These are phyloP conservation scores for Closterium sp. DNA, from an alignment of 139 green algal genomes.

Conservation along the genomic window DNA sequence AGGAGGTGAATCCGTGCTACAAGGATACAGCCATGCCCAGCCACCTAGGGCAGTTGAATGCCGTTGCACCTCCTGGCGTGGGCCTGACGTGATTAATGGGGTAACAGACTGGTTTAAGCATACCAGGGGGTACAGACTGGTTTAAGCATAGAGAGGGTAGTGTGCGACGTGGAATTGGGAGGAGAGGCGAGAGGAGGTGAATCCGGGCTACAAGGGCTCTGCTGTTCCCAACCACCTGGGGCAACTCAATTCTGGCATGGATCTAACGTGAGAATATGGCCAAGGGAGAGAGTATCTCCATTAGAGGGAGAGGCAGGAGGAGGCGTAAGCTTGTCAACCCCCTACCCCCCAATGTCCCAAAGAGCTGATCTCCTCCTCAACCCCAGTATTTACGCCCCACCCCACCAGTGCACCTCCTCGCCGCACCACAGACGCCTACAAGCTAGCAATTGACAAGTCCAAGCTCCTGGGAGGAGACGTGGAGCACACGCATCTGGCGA, in stretches of 20 bases:
- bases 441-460: constrained; percentile 36
- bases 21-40: background rate
- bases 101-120: too few relatives aligned
- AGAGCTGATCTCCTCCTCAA: too few relatives aligned
- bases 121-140: too few relatives aligned
- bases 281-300: background rate
- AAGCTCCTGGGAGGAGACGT: constrained; percentile 63
- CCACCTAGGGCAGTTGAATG: background rate
- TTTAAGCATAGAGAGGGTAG: too few relatives aligned
- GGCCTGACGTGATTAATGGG: constrained; percentile 2
- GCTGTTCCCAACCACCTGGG: too few relatives aligned
- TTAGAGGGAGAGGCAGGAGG: constrained; percentile 25
- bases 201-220: too few relatives aligned
- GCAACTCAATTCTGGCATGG: constrained; percentile 25
- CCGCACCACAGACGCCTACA: background rate
- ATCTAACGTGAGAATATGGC: background rate
- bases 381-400: too few relatives aligned
- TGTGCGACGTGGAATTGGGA: constrained; percentile 55
- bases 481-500: constrained; percentile 28
- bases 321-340: too few relatives aligned
- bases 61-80: background rate
- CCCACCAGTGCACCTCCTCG: background rate
- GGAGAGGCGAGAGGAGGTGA: too few relatives aligned
- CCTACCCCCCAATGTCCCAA: too few relatives aligned
- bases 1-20: background rate